Evolutionary conservation across 371 early-diverging fungal genomes (phyloP).

Genomic region (Apophysomyces sp.): DNA sequence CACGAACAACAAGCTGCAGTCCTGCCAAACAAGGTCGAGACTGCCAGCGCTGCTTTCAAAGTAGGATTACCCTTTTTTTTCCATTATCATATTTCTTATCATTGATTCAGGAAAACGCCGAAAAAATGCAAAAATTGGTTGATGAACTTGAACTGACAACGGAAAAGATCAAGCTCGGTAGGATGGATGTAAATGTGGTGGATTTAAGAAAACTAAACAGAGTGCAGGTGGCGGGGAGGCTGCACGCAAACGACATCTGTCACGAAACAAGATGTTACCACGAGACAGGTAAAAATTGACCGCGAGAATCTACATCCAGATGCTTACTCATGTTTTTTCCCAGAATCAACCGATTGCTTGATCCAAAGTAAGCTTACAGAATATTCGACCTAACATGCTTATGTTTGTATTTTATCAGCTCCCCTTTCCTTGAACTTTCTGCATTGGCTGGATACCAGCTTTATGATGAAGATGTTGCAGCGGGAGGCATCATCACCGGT

Average conservation of each 20-base stretch:
- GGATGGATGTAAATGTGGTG: neutral
- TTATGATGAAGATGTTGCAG: slow-evolving; percentile 87
- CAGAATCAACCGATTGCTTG: slow-evolving; percentile 82
- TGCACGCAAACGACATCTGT: slow-evolving; percentile 86
- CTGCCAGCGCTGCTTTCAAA: slow-evolving; percentile 80
- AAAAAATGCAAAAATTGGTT: slow-evolving; percentile 75
- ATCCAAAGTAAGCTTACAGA: slow-evolving; percentile 68
- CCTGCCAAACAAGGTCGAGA: slow-evolving; percentile 64
- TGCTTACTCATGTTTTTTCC: neutral
- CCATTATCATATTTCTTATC: neutral
- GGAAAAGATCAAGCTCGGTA: slow-evolving; percentile 79
- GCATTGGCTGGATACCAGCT: slow-evolving; percentile 91
- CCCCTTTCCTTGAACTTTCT: slow-evolving; percentile 95
- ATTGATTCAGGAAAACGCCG: slow-evolving; percentile 74
- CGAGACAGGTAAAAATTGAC: slow-evolving; percentile 76
- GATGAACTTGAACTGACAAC: slow-evolving; percentile 72
- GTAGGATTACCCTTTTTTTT: slow-evolving; percentile 35
- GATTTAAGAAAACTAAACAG: neutral
- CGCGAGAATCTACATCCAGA: neutral
- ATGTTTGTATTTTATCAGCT: slow-evolving; percentile 36
- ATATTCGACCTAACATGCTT: neutral
- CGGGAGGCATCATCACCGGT: slow-evolving; percentile 96
- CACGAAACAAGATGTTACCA: slow-evolving; percentile 90
- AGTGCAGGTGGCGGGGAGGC: slow-evolving; percentile 85
- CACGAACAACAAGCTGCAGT: slow-evolving; percentile 44